Evolutionary conservation across 768 basidiomycete species (phyloP), one percentile per base, ranked within the genome.

Genomic region (Kwoniella heveanensis): DNA sequence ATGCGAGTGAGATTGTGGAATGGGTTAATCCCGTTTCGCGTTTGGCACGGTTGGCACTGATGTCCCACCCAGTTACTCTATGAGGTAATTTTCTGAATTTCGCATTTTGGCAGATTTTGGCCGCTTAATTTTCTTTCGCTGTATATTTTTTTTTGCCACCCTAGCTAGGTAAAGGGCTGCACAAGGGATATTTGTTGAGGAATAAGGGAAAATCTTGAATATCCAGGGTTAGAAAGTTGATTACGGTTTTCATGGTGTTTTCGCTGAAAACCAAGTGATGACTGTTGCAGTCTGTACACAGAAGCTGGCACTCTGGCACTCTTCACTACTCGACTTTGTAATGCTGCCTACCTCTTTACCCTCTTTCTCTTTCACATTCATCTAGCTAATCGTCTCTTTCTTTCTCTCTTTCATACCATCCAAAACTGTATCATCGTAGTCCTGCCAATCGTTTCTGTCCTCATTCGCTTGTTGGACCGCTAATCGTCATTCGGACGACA

Each of bases 61-160:
- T n/a, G n/a, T n/a, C n/a, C n/a, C n/a, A n/a, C n/a, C 21, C 5
- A 47, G 8, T 49, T 49, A 49, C 48, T 26, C 22, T 49, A 49
- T 26, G 17, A 24, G 48, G 48, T 26, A 49, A 47, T 25, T 57
- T 27, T 26, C 24, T n/a, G 19, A 47, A 57, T 57, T 47, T 46
- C 56, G 21, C 56, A 47, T 37, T 57, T 48, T 54, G 6, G 46
- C 56, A 30, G 37, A 44, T 56, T 56, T 56, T 56, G 25, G 24
- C n/a, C 9, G 19, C 25, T 37, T 21, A 57, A n/a, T n/a, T n/a
- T n/a, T n/a, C n/a, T 47, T 22, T 47, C 19, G 8, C 32, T 36
- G 32, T 36, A 36, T 36, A n/a, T 36, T 36, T 6, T 13, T 36
- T 36, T 44, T 44, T 44, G 39, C 39, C 39, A 44, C 39, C 39